Base-by-base conservation (phyloP, 139 green algal species). In the Marvania coccoides region DNA sequence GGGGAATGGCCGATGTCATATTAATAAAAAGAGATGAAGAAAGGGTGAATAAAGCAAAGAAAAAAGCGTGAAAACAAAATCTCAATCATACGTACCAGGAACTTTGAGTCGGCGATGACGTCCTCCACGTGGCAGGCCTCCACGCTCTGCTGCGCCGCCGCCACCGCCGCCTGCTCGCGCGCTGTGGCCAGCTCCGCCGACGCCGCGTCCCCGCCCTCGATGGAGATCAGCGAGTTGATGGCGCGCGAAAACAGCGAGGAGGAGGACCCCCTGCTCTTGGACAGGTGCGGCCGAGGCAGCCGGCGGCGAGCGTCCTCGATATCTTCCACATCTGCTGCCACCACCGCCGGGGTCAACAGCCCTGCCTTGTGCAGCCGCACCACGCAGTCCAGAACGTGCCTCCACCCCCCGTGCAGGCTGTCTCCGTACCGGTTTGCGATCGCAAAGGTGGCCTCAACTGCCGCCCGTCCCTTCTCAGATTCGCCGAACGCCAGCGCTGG, bases 71-170 rank as follows among this genome's bases (percentile, higher is more conserved):
- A 34, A 45, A 46, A 1, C 9, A 35, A 53, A 29, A 74, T 28
- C 38, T 56, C 46, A 51, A 19, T 19, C 28, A 63, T 73, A 53
- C 71, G 56, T 29, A 85, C 69, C 56, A 98, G 74, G 76, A 95
- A 96, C 72, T 91, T 91, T 68, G 72, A 85, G 67, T 96, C 89
- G 6, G 76, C 77, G 66, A 98, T 93, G 2, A 96, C 60, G 29
- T 96, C 85, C 19, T 90, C 83, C n/a, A 97, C 83, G 19, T 67
- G 73, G 71, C 88, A 96, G 6, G 71, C 71, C 42, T 81, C 75
- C 13, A 87, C 75, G 65, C 65, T 80, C 6, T 45, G 33, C 23
- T 67, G 42, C 5, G 85, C 81, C 24, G 59, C 70, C 29, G 72
- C 48, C 4, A 31, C 33, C 72, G 61, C 36, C 9, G 42, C 35